phyloP scores from a whole-genome alignment of 495 filamentous ascomycete species.

The Opeltia flavorubescens region DNA sequence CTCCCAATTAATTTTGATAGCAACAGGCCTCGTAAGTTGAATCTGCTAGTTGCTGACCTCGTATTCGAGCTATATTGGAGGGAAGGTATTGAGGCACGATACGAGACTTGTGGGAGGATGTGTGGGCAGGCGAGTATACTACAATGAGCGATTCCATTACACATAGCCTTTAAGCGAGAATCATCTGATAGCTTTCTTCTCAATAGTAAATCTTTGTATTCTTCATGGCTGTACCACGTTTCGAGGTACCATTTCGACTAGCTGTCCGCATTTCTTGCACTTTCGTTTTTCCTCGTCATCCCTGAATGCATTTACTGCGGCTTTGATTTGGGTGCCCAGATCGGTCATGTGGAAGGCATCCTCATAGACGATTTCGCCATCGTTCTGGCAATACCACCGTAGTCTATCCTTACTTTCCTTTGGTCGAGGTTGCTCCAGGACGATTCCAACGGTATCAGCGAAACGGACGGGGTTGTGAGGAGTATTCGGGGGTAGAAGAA shows the following conservation, averaged over 20 bases:
- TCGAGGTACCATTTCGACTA: slow-evolving; percentile 40
- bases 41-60: background rate
- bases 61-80: background rate
- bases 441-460: slow-evolving; percentile 60
- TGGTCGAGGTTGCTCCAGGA: slow-evolving; percentile 77
- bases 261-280: slow-evolving; percentile 62
- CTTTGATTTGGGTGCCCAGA: slow-evolving; percentile 94
- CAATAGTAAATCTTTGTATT: too few species aligned
- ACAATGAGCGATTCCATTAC: too few species aligned
- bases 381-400: slow-evolving; percentile 78
- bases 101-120: too few species aligned
- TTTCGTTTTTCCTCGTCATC: slow-evolving; percentile 54
- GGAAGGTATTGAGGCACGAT: too few species aligned
- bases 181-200: too few species aligned
- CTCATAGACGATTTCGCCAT: slow-evolving; percentile 67
- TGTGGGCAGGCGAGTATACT: too few species aligned
- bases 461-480: slow-evolving; percentile 73
- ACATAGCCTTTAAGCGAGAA: too few species aligned
- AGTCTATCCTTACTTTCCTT: slow-evolving; percentile 57
- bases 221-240: slow-evolving; percentile 13
- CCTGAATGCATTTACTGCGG: slow-evolving; percentile 73
- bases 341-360: slow-evolving; percentile 78
- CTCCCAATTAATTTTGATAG: background rate
- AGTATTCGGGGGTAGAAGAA: slow-evolving; percentile 78
- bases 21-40: background rate